These are phyloP conservation scores for Hemisphaericaspora nanyangensis DNA, from an alignment of 805 yeast species.

Conservation along the genomic window DNA sequence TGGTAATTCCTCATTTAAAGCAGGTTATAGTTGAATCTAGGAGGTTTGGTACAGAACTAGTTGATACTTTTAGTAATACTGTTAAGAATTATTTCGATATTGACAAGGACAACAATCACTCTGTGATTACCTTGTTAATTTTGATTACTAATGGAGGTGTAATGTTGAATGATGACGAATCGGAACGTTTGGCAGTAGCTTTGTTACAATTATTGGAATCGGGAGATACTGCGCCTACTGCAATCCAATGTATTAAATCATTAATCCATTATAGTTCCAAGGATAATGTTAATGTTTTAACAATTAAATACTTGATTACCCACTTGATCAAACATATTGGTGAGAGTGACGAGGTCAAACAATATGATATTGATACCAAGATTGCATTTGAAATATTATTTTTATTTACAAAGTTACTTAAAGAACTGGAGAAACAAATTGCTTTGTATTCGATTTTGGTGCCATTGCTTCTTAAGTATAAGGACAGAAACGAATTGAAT, in stretches of 20 bases:
- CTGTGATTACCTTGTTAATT: constrained; percentile 31
- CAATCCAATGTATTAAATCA: constrained; percentile 57
- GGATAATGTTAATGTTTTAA: constrained; percentile 21
- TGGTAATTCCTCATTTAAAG: constrained; percentile 43
- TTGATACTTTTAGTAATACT: constrained; percentile 23
- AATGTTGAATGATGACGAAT: constrained; percentile 21
- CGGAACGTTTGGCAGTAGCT: constrained; percentile 16
- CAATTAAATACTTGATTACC: constrained; percentile 45
- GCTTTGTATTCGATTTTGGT: constrained; percentile 30
- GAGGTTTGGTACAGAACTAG: constrained; percentile 16
- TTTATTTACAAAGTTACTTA: constrained; percentile 35
- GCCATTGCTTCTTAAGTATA: constrained; percentile 33
- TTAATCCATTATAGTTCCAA: constrained; percentile 39
- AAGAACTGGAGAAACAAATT: constrained; percentile 24
- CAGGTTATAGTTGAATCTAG: constrained; percentile 25
- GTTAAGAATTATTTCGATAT: constrained; percentile 19
- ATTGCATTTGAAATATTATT: constrained; percentile 48
- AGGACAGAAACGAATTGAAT: constrained; percentile 16
- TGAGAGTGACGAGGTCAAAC: constrained; percentile 8
- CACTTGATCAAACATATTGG: constrained; percentile 32
- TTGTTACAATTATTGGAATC: constrained; percentile 22
- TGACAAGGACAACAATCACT: constrained; percentile 15
- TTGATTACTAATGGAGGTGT: constrained; percentile 34
- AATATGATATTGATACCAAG: constrained; percentile 19
- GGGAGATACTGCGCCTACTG: constrained; percentile 22